Base-by-base conservation (phyloP, 2,329 filamentous ascomycete genomes). In the Fusarium chuoi region DNA sequence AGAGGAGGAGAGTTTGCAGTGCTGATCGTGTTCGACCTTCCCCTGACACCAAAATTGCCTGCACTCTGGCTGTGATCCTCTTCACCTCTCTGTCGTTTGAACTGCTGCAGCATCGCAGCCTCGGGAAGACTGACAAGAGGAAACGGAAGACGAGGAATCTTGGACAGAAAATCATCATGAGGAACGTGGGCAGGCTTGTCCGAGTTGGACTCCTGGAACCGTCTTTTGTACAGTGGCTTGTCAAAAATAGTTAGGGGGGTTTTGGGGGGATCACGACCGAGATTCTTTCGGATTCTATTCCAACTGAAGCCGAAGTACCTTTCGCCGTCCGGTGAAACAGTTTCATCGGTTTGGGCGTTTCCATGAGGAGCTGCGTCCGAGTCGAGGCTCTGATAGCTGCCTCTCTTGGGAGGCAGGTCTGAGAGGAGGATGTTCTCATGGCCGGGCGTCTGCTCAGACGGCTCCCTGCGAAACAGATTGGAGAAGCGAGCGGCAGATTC, bases 61-160 rank as follows among this genome's bases (percentile, higher is more conserved):
- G 72, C 77, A 7, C 73, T 65, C 39, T 82, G 78, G 2, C 80
- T 83, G 52, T 83, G 81, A 41, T 84, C 82, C 60, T 83, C 82
- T 52, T 83, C 80, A 12, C 82, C 82, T 20, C 80, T 67, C 24
- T 80, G 77, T 45, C 80, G 68, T 26, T 82, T 79, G 30, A 78
- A 74, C 13, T 77, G 77, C 51, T 83, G 82, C 24, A 81, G 35
- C 67, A 77, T 78, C 5, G 82, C 81, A 20, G 83, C 83, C 41
- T 83, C 82, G 2, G 80, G 79, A 22, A 84, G 74, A 59, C 82
- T 83, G 52, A 84, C 80, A 18, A 84, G 77, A 15, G 79, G 78
- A 41, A 84, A 84, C 3, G 79, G 82, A 5, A 84, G 76, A 5
- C 75, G 78, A 7, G 79, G 75, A 33, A 81, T 75, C 9, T 76